A percentile compares a stretch with the other conserved stretches of the same genome.
Evolutionary conservation across 192 early-diverging fungal species (phyloP).

Genomic region (Entomortierella beljakovae): DNA sequence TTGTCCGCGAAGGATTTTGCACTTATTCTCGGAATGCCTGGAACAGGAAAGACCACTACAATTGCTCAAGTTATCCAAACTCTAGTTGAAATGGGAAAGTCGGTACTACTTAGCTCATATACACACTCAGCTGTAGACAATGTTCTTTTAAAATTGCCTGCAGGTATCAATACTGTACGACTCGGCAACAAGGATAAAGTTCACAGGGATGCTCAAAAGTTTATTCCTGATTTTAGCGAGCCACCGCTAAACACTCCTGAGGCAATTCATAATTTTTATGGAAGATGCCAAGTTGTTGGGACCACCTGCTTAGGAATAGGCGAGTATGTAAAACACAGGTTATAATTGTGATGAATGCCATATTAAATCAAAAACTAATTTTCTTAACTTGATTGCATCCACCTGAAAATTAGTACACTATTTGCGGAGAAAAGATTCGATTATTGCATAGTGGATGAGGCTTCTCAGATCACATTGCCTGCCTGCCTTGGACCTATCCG

Average conservation of each 20-base stretch:
- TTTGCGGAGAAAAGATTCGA: slow-evolving; percentile 87
- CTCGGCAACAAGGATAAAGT: slow-evolving; percentile 77
- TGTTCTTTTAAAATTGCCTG: slow-evolving; percentile 86
- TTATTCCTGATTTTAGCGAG: slow-evolving; percentile 25
- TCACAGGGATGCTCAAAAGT: slow-evolving; percentile 22
- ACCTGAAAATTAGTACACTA: slow-evolving; percentile 60
- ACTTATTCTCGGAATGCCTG: slow-evolving; percentile 96
- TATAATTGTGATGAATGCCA: no score
- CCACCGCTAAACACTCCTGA: slow-evolving; percentile 65
- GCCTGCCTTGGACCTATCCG: slow-evolving; percentile 90
- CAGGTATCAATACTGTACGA: slow-evolving; percentile 76
- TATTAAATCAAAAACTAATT: neutral
- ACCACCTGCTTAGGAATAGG: slow-evolving; percentile 90
- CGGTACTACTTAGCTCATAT: slow-evolving; percentile 89
- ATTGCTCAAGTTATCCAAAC: slow-evolving; percentile 81
- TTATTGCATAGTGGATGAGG: slow-evolving; percentile 97
- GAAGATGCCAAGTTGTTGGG: slow-evolving; percentile 76
- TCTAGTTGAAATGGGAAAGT: slow-evolving; percentile 75
- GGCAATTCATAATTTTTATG: slow-evolving; percentile 71
- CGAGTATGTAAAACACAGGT: slow-evolving; percentile 64
- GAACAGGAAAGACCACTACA: slow-evolving; percentile 95
- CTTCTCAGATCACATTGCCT: slow-evolving; percentile 93
- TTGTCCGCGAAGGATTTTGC: slow-evolving; percentile 86
- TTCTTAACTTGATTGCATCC: neutral
- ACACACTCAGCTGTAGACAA: slow-evolving; percentile 96